Conservation (phyloP, 2,329 filamentous ascomycete genomes). For the Bipolaris sorokiniana region DNA sequence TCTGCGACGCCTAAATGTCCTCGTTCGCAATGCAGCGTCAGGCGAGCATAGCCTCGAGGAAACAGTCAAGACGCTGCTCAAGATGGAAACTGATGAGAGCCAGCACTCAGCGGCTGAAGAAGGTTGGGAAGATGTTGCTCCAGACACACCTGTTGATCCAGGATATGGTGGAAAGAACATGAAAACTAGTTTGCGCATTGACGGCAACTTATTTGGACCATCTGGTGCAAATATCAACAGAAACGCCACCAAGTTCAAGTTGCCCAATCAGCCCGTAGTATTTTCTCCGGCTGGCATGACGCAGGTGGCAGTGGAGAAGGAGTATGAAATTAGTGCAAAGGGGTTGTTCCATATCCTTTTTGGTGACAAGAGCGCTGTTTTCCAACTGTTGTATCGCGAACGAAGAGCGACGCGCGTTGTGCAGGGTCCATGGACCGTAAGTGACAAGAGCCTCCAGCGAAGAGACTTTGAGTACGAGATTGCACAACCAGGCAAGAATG, state of each 20-base stretch:
- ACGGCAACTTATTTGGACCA: conserved; percentile 63
- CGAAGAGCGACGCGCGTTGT: conserved; percentile 61
- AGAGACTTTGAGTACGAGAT: conserved; percentile 84
- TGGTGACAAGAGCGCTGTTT: conserved; percentile 93
- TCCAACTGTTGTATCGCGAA: conserved; percentile 88
- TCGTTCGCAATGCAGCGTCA: conserved; percentile 80
- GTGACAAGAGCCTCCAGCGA: conserved; percentile 72
- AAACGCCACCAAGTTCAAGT: conserved; percentile 73
- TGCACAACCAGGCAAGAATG: conserved; percentile 53
- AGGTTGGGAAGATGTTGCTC: conserved; percentile 86
- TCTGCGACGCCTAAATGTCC: conserved; percentile 80
- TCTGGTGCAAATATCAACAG: conserved; percentile 49
- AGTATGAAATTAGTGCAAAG: conserved; percentile 91
- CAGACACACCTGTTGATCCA: conserved; percentile 64
- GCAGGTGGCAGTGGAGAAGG: conserved; percentile 74
- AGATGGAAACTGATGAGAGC: conserved; percentile 68
- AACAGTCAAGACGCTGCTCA: conserved; percentile 73
- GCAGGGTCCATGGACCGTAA: conserved; percentile 81
- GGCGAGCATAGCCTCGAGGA: conserved; percentile 74
- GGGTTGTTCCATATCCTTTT: conserved; percentile 95
- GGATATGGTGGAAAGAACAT: conserved; percentile 57
- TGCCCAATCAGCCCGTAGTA: conserved; percentile 79
- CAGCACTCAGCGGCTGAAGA: conserved; percentile 74
- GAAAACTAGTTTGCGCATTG: conserved; percentile 65
- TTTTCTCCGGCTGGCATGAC: conserved; percentile 86